phyloP scores from a whole-genome alignment of 2,329 filamentous ascomycete species.

The Tothia fuscella region DNA sequence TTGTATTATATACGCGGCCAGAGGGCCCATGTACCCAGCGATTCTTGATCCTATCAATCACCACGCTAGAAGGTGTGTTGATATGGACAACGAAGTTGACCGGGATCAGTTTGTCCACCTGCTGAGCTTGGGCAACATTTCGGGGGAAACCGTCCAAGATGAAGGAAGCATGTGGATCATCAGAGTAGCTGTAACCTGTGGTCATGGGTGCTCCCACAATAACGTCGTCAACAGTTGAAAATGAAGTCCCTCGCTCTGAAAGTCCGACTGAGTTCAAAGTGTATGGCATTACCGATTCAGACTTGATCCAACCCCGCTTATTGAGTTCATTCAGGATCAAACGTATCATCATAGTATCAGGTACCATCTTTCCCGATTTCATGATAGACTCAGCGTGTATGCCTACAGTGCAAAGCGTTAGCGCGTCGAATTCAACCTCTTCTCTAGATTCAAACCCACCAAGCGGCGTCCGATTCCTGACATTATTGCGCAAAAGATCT shows the following conservation, averaged over 20 bases:
- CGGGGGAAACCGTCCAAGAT: constrained; percentile 94
- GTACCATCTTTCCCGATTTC: constrained; percentile 78
- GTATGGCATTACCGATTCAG: constrained; percentile 33
- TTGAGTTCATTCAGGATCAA: constrained; percentile 85
- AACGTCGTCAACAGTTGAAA: constrained; percentile 27
- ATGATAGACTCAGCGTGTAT: constrained; percentile 85
- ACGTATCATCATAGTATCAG: constrained; percentile 81
- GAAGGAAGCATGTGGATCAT: constrained; percentile 73
- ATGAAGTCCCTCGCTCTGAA: too few species aligned
- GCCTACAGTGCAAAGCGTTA: constrained; percentile 41
- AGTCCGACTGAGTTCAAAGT: constrained; percentile 34
- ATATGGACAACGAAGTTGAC: constrained; percentile 89
- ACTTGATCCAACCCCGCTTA: constrained; percentile 68
- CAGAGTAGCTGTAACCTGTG: constrained; percentile 36
- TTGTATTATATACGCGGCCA: constrained; percentile 88
- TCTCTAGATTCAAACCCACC: constrained; percentile 42
- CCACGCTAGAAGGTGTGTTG: constrained; percentile 72
- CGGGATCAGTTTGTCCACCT: constrained; percentile 71
- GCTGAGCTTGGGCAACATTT: constrained; percentile 65
- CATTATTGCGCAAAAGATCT: constrained; percentile 84
- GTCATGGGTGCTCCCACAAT: constrained; percentile 29
- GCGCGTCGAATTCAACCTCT: too few species aligned
- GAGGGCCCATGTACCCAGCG: constrained; percentile 90
- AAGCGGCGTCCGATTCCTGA: constrained; percentile 73
- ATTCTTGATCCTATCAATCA: constrained; percentile 79